Percentiles rank a stretch among this genome's conserved stretches.
Evolutionary conservation across 257 asterid genomes (phyloP).

Genomic region (Capsicum chinense): DNA sequence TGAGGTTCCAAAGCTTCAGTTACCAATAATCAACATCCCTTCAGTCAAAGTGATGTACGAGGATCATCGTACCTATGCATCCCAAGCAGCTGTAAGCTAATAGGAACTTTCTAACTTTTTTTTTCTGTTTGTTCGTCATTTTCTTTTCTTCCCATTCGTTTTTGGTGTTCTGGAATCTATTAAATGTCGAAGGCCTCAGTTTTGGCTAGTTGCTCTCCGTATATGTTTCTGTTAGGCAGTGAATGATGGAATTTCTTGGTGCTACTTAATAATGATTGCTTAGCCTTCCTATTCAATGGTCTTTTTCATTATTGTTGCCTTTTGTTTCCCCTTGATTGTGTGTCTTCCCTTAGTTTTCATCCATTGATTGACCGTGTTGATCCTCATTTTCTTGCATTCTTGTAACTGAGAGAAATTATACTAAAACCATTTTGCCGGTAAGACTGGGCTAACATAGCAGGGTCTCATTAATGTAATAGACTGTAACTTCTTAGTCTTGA

Average conservation of each 20-base stretch:
- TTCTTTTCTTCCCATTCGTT: neutral
- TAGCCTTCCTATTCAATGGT: neutral
- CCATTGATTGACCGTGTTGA: neutral
- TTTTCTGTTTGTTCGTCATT: neutral
- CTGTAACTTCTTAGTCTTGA: slow-evolving; percentile 12
- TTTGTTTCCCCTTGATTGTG: slow-evolving; percentile 5
- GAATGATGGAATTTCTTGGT: neutral
- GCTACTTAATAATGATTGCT: neutral
- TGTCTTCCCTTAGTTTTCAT: neutral
- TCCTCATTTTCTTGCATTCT: slow-evolving; percentile 18
- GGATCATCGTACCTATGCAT: slow-evolving; percentile 95
- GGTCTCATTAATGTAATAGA: slow-evolving; percentile 9
- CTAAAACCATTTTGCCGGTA: neutral
- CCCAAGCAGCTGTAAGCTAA: slow-evolving; percentile 80
- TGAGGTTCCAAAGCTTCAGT: slow-evolving; percentile 83
- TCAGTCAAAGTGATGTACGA: slow-evolving; percentile 73
- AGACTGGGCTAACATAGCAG: neutral
- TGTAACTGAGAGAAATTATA: neutral
- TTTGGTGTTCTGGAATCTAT: neutral
- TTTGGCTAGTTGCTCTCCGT: neutral
- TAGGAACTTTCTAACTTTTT: slow-evolving; percentile 21
- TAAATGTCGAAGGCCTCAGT: slow-evolving; percentile 13
- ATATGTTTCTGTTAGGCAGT: neutral
- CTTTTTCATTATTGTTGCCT: neutral
- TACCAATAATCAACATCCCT: slow-evolving; percentile 76